Evolutionary conservation across 148 eudicot species (phyloP).

Genomic region (Cornus florida): DNA sequence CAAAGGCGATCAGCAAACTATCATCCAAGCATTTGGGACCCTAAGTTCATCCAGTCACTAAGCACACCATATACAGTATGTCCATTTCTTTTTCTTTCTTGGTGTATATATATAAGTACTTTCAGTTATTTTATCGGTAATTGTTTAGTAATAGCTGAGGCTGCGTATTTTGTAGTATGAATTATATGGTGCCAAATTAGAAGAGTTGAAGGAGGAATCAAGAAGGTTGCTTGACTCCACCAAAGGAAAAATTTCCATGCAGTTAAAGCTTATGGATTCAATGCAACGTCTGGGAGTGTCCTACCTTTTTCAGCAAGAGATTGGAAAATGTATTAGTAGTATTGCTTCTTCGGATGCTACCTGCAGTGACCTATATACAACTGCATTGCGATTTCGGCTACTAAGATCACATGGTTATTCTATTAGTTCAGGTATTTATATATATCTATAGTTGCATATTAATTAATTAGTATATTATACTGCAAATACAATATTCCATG

Average conservation of each 20-base stretch:
- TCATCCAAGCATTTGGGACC: slow-evolving; percentile 13
- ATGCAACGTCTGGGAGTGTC: slow-evolving; percentile 8
- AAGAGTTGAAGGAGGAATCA: background rate
- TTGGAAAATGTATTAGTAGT: background rate
- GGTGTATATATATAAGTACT: too few species aligned
- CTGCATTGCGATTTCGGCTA: slow-evolving; percentile 1
- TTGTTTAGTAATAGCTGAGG: too few species aligned
- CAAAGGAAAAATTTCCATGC: background rate
- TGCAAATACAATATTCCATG: too few species aligned
- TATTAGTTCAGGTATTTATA: background rate
- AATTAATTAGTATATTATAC: too few species aligned
- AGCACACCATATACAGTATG: slow-evolving; percentile 3
- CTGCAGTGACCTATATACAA: background rate
- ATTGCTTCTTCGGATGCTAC: background rate
- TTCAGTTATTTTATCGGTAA: too few species aligned
- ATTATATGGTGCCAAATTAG: background rate
- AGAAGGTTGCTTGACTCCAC: background rate
- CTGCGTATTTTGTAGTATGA: background rate
- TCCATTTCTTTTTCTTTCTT: too few species aligned
- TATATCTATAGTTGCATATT: too few species aligned
- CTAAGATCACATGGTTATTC: background rate
- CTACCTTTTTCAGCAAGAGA: slow-evolving; percentile 17
- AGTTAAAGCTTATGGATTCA: slow-evolving; percentile 11
- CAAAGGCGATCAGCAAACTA: slow-evolving; percentile 8
- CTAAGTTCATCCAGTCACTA: background rate